Conservation (phyloP, 192 early-diverging fungal genomes). For the Mortierella claussenii region DNA sequence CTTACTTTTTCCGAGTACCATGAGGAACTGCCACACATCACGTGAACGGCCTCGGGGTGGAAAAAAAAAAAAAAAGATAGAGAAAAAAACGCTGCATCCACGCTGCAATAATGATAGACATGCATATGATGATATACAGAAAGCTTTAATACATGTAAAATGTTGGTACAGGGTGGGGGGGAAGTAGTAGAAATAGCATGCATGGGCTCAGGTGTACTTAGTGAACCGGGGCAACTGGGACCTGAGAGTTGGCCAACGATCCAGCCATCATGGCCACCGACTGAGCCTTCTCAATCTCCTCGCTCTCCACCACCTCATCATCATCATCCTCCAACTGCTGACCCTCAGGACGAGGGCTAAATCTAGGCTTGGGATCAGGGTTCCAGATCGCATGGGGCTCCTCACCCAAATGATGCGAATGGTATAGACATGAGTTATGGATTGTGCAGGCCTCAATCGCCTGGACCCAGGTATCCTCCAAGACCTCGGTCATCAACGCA, state of each 20-base stretch:
- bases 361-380: slow-evolving; percentile 28
- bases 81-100: too few species aligned
- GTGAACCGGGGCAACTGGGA: slow-evolving; percentile 6
- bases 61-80: too few species aligned
- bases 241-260: not conserved
- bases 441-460: slow-evolving; percentile 64
- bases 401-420: slow-evolving; percentile 44
- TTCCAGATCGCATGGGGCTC: slow-evolving; percentile 17
- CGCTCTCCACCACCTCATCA: not conserved
- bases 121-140: too few species aligned
- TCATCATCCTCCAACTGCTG: not conserved
- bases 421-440: slow-evolving; percentile 13
- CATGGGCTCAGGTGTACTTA: not conserved
- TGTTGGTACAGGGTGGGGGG: too few species aligned
- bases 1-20: too few species aligned
- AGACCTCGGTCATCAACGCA: slow-evolving; percentile 69
- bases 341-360: slow-evolving; percentile 7
- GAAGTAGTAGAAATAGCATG: not conserved
- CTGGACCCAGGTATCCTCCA: slow-evolving; percentile 82
- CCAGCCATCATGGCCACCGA: not conserved
- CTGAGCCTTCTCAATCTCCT: not conserved
- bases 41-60: too few species aligned
- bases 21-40: too few species aligned
- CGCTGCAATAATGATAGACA: too few species aligned
- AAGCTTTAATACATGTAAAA: too few species aligned